Base-by-base conservation (phyloP, 176 grass and related monocot species). In the Phragmites australis region DNA sequence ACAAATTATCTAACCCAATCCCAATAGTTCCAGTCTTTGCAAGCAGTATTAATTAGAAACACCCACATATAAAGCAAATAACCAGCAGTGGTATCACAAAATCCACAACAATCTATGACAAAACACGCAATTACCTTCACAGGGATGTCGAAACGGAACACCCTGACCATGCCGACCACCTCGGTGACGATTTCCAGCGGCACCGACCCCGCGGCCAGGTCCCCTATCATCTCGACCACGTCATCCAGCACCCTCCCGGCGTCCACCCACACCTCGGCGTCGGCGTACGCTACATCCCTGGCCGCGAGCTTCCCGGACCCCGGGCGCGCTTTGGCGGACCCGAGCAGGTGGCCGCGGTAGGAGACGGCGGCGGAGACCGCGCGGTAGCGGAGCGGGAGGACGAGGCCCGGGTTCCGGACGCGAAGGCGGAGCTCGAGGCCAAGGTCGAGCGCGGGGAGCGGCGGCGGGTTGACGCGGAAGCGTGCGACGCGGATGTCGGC, bases 161-260 rank as follows among this genome's bases (percentile, higher is more conserved):
- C 14, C 37, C 22, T 76, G 63, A 89, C 22, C 0, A 37, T 14
- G 54, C 87, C 87, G 2, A 85, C 63, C 0, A 89, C 82, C 82
- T 89, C 82, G 5, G 87, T 85, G 4, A 89, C 77, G 52, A 84
- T 85, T 37, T 89, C 87, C 70, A 89, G 70, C 45, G 87, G 87
- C 51, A 89, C 82, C 2, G 82, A 81, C 16, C 87, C 87, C 0
- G 70, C 64, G 11, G 70, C 82, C 5, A 89, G 17, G 70, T 89
- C 87, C 27, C 37, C 87, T 2, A 89, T 89, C 0, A 89, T 76
- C n/a, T 89, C 77, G 8, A 89, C 31, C 0, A 84, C 82, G 12
- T 89, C 77, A 69, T 89, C 87, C 37, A 89, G 21, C 2, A 89
- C 77, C 77, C 70, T 81, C 8, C 63, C 87, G 0, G 76, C 87